Base-by-base conservation (phyloP, 2,329 filamentous ascomycete genomes). In the Penicillium sp. region DNA sequence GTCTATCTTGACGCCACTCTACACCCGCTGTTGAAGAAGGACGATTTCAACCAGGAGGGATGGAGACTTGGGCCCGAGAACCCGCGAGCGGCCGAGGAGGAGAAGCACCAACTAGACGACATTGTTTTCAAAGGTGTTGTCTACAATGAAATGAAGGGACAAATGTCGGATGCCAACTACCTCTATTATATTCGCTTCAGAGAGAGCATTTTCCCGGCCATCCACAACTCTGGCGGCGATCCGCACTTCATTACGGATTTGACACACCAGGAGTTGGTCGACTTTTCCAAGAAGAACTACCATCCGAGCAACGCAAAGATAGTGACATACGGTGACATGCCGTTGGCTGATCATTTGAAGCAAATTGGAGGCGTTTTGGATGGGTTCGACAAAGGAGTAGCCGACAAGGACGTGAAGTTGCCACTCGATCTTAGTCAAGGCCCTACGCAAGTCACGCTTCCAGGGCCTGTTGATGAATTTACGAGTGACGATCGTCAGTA, bases 81-180 rank as follows among this genome's bases (percentile, higher is more conserved):
- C 69, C 90, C 87, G 1, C 78, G 83, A 51, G 82, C 87, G 47
- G 66, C 82, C 54, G 77, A 77, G 56, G 62, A 76, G 57, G 60
- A 74, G 65, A 83, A 85, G 68, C 84, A 85, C 16, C 30, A 35
- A 61, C 76, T 96, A 40, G 71, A 74, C 20, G 74, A 76, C 48
- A 71, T 76, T 45, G 90, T 96, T 0, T 97, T 97, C 81, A 97
- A 97, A 77, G 93, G 93, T 24, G 94, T 97, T 1, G 93, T 97
- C 0, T 97, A 97, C 77, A 99, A 99, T 67, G 94, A 99, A 77
- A 99, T 99, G 94, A 99, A 99, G 76, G 94, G 94, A 0, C 92
- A 97, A 69, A 96, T 97, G 87, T 97, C 94, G 2, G 94, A 99
- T 71, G 91, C 93, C 6, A 91, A 91, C 63, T 99, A 99, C 67